These are phyloP conservation scores for Suillus placidus DNA, from an alignment of 768 basidiomycete genomes.

Conservation along the genomic window DNA sequence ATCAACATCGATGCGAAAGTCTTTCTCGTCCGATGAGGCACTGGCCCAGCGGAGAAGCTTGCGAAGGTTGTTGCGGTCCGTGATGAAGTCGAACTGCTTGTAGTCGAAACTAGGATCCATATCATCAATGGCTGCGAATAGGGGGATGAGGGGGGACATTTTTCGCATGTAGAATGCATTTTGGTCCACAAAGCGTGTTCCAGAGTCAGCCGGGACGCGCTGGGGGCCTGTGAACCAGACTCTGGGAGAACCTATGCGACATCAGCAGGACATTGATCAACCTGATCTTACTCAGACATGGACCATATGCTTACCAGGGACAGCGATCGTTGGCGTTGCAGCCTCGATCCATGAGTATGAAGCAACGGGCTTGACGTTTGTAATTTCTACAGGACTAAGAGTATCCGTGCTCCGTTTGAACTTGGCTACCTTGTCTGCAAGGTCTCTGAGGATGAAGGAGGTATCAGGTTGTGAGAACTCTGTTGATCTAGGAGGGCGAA, in stretches of 20 bases:
- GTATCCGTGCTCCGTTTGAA: slow-evolving; percentile 16
- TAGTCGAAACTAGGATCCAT: slow-evolving; percentile 28
- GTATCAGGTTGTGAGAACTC: background rate
- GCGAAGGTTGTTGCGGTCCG: slow-evolving; percentile 66
- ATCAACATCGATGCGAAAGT: slow-evolving; percentile 74
- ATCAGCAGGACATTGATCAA: slow-evolving; percentile 44
- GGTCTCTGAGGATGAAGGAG: slow-evolving; percentile 27
- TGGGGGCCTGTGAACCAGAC: slow-evolving; percentile 60
- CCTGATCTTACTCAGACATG: background rate
- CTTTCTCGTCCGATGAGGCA: slow-evolving; percentile 23
- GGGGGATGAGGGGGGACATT: slow-evolving; percentile 46
- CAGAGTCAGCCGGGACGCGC: slow-evolving; percentile 56
- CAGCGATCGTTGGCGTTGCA: slow-evolving; percentile 49
- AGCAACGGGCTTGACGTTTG: slow-evolving; percentile 45
- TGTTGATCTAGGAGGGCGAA: slow-evolving; percentile 1
- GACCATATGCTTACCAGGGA: slow-evolving; percentile 42
- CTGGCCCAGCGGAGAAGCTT: slow-evolving; percentile 61
- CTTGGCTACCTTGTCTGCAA: slow-evolving; percentile 21
- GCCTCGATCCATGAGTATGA: slow-evolving; percentile 59
- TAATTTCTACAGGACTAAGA: slow-evolving; percentile 31
- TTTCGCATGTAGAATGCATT: slow-evolving; percentile 47
- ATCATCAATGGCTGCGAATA: slow-evolving; percentile 61
- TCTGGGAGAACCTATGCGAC: slow-evolving; percentile 56
- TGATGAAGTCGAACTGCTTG: slow-evolving; percentile 48
- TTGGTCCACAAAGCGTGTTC: slow-evolving; percentile 58